Conservation (phyloP, 2,329 filamentous ascomycete species). For the Ophiostoma perfectum region DNA sequence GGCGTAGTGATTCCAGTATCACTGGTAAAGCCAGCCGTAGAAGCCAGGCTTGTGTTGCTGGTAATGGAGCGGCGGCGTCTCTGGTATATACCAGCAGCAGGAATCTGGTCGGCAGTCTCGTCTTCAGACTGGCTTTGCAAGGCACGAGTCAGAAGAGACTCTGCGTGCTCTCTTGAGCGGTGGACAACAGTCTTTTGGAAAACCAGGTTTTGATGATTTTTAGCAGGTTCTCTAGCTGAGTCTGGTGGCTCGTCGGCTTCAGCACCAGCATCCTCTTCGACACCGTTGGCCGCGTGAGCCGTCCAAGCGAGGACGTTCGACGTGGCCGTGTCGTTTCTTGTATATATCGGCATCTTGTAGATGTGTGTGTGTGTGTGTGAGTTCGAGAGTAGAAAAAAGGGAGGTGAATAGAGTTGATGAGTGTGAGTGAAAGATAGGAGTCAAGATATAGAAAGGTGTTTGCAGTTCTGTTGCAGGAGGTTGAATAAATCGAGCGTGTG, state of each 20-base stretch:
- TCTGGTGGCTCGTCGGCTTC: constrained; percentile 91
- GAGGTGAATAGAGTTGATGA: background rate
- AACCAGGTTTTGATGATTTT: constrained; percentile 27
- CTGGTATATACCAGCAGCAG: constrained; percentile 29
- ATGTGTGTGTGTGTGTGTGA: background rate
- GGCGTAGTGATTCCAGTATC: constrained; percentile 88
- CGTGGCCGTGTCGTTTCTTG: constrained; percentile 36
- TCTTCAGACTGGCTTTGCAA: constrained; percentile 64
- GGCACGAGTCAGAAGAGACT: constrained; percentile 83
- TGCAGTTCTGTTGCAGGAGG: background rate
- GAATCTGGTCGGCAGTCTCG: constrained; percentile 39
- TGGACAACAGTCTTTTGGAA: constrained; percentile 47
- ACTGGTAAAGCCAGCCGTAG: constrained; percentile 88
- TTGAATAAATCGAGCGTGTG: background rate
- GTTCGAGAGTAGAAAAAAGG: background rate
- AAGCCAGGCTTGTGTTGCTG: constrained; percentile 74
- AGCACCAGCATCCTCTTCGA: constrained; percentile 57
- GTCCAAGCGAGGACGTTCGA: constrained; percentile 44
- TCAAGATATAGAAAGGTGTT: background rate
- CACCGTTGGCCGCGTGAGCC: constrained; percentile 39
- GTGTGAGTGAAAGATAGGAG: background rate
- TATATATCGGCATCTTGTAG: constrained; percentile 31
- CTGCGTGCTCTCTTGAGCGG: constrained; percentile 52
- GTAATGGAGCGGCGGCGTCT: constrained; percentile 59
- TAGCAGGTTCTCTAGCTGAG: background rate